A percentile compares a stretch with the other conserved stretches of the same genome.
Conservation (phyloP, 1,139 yeast species). For the Taphrina deformans region DNA sequence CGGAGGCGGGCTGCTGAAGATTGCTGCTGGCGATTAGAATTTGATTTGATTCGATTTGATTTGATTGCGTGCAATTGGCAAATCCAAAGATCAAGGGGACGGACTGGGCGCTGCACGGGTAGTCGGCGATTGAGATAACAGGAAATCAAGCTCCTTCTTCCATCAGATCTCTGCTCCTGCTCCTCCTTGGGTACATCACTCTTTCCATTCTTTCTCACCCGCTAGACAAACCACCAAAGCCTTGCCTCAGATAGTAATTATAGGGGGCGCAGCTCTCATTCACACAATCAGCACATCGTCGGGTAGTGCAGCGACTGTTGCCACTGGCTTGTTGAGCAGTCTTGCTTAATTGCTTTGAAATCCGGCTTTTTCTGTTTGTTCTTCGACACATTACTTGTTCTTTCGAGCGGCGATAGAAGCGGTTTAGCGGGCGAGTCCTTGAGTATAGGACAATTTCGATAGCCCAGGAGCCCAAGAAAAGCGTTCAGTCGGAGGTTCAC, state of each 20-base stretch:
- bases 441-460: too few relatives aligned
- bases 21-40: not conserved
- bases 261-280: too few relatives aligned
- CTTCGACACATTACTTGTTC: too few relatives aligned
- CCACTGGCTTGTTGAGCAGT: not conserved
- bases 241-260: too few relatives aligned
- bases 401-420: too few relatives aligned
- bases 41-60: not conserved
- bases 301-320: too few relatives aligned
- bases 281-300: too few relatives aligned
- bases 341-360: not conserved
- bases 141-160: slow-evolving; percentile 10
- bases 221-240: too few relatives aligned
- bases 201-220: not conserved
- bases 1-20: too few relatives aligned
- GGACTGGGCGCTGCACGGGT: not conserved
- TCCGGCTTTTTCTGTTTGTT: not conserved
- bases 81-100: not conserved
- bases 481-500: too few relatives aligned
- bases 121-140: slow-evolving; percentile 8
- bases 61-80: not conserved
- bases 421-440: too few relatives aligned
- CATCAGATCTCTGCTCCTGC: slow-evolving; percentile 7
- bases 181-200: slow-evolving; percentile 5
- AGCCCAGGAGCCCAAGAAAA: too few relatives aligned